Evolutionary conservation across 768 basidiomycete species (phyloP).

Genomic region (Stropharia rugosoannulata): DNA sequence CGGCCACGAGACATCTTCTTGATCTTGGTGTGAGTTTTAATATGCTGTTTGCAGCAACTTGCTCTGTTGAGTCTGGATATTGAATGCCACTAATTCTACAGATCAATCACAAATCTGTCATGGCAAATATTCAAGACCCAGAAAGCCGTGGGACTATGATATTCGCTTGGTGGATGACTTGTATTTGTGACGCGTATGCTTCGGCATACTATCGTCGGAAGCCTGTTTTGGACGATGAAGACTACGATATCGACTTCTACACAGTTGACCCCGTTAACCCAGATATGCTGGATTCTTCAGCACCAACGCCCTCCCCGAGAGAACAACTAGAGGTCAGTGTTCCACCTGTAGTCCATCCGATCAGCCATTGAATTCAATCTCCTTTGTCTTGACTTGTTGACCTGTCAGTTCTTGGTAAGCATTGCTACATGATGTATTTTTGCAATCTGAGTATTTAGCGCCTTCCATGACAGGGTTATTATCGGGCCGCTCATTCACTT

Average conservation of each 20-base stretch:
- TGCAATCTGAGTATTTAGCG: slow-evolving; percentile 1
- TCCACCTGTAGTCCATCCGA: neutral
- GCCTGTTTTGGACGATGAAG: slow-evolving; percentile 83
- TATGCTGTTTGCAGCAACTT: slow-evolving; percentile 4
- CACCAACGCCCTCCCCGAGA: slow-evolving; percentile 59
- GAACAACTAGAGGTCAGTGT: slow-evolving; percentile 74
- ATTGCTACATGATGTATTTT: neutral
- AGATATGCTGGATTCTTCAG: slow-evolving; percentile 45
- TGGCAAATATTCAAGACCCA: slow-evolving; percentile 68
- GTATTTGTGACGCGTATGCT: slow-evolving; percentile 79
- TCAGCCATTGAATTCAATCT: slow-evolving; percentile 4
- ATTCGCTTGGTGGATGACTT: slow-evolving; percentile 94
- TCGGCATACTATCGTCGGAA: slow-evolving; percentile 84
- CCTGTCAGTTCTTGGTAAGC: slow-evolving; percentile 64
- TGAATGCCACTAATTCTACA: slow-evolving; percentile 24
- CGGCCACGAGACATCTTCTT: slow-evolving; percentile 75
- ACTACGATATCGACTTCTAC: slow-evolving; percentile 89
- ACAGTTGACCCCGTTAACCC: slow-evolving; percentile 61
- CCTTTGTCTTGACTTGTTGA: slow-evolving; percentile 11
- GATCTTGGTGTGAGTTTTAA: slow-evolving; percentile 61
- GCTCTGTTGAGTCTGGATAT: slow-evolving; percentile 5
- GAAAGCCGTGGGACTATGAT: slow-evolving; percentile 83
- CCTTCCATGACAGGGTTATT: slow-evolving; percentile 64
- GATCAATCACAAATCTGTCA: slow-evolving; percentile 85
- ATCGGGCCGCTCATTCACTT: slow-evolving; percentile 79